These are phyloP conservation scores for Metschnikowia lochheadii DNA, from an alignment of 805 yeast species.

Conservation along the genomic window DNA sequence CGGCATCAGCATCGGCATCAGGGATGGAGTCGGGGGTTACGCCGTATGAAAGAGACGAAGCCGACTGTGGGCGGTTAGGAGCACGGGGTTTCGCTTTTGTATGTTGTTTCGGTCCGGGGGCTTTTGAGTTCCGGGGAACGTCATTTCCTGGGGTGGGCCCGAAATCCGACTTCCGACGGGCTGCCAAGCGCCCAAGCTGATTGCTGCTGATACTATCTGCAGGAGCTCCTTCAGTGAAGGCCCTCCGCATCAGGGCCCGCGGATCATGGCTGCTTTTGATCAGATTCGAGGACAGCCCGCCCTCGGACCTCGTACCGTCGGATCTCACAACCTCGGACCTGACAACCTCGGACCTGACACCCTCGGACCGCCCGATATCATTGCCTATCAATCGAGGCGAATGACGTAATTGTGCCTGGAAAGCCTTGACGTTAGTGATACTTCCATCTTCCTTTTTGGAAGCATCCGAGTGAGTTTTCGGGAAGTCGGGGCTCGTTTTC, in stretches of 20 bases:
- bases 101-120: not conserved
- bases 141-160: not conserved
- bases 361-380: not conserved
- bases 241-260: not conserved
- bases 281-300: not conserved
- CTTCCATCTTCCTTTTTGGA: not conserved
- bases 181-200: not conserved
- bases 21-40: not conserved
- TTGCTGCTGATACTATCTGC: not conserved
- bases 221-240: conserved; percentile 2
- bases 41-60: not conserved
- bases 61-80: not conserved
- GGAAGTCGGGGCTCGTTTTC: not conserved
- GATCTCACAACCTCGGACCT: too few species aligned
- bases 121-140: not conserved
- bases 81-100: not conserved
- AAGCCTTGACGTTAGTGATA: conserved; percentile 2
- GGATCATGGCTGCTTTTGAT: not conserved
- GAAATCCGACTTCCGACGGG: not conserved
- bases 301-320: not conserved
- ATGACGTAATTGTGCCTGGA: not conserved
- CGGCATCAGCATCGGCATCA: too few species aligned
- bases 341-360: too few species aligned
- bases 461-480: not conserved
- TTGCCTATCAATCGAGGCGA: not conserved